A percentile compares a stretch with the other conserved stretches of the same genome.
These are phyloP conservation scores for Cordyceps cateniannulata DNA, from an alignment of 2,329 filamentous ascomycete genomes.

Conservation along the genomic window DNA sequence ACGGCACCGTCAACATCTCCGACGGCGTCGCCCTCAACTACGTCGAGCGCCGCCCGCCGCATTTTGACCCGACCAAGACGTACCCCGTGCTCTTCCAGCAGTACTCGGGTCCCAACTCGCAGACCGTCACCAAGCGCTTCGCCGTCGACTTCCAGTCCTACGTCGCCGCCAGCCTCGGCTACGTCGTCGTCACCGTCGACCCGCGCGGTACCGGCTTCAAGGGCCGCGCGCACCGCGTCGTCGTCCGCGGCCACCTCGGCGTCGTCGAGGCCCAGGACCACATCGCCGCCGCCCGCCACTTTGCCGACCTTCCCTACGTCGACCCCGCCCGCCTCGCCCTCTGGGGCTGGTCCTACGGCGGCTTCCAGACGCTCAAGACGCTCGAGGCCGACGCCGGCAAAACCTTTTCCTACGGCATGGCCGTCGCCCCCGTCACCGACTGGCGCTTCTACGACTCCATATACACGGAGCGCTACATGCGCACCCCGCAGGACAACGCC, in stretches of 20 bases:
- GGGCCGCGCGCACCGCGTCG: constrained; percentile 75
- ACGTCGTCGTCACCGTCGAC: constrained; percentile 92
- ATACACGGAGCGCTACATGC: constrained; percentile 97
- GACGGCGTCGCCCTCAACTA: constrained; percentile 66
- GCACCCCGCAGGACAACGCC: constrained; percentile 77
- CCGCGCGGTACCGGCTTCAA: constrained; percentile 88
- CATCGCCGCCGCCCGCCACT: constrained; percentile 81
- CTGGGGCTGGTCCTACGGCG: constrained; percentile 98
- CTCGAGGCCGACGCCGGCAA: constrained; percentile 82
- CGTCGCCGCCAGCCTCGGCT: constrained; percentile 76
- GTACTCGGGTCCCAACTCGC: constrained; percentile 92
- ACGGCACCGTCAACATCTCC: constrained; percentile 73
- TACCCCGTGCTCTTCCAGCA: constrained; percentile 95
- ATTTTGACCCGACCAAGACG: constrained; percentile 75
- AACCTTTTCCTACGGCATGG: constrained; percentile 96
- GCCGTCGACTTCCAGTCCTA: constrained; percentile 85
- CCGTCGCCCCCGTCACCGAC: constrained; percentile 96
- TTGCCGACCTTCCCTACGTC: constrained; percentile 74
- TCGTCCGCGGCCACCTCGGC: constrained; percentile 78
- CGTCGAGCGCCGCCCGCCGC: constrained; percentile 80
- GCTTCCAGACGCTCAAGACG: constrained; percentile 91
- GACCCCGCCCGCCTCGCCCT: constrained; percentile 79
- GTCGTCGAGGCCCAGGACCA: constrained; percentile 83
- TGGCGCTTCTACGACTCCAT: constrained; percentile 94
- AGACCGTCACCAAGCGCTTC: constrained; percentile 77